Percentiles rank a stretch among this genome's conserved stretches.
Conservation (phyloP, 2,329 filamentous ascomycete species). For the Penicillium sumatraense region DNA sequence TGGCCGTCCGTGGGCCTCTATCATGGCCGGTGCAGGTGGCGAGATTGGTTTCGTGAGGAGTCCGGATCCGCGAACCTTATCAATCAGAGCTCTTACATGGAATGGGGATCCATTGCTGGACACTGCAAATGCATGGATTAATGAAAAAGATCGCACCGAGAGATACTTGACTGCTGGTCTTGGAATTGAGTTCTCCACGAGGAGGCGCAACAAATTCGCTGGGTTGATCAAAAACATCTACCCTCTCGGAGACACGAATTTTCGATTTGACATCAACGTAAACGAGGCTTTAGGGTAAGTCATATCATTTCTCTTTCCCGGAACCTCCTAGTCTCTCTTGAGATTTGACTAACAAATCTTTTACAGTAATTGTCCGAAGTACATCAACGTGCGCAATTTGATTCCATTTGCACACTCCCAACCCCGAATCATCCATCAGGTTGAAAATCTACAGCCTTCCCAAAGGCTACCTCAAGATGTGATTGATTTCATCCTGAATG, state of each 20-base stretch:
- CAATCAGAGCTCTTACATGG: slow-evolving; percentile 8
- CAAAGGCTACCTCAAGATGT: slow-evolving; percentile 15
- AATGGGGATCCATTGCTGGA: slow-evolving; percentile 15
- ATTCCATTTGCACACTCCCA: slow-evolving; percentile 6
- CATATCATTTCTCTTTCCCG: neutral
- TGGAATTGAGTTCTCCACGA: slow-evolving; percentile 25
- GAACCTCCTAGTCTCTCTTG: neutral
- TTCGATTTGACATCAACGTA: slow-evolving; percentile 9
- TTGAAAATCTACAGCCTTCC: neutral
- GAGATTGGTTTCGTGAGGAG: slow-evolving; percentile 22
- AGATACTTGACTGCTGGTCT: slow-evolving; percentile 21
- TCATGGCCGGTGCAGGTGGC: slow-evolving; percentile 20
- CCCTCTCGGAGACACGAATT: neutral
- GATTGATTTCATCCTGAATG: slow-evolving; percentile 12
- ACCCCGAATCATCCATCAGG: neutral
- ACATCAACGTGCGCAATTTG: slow-evolving; percentile 17
- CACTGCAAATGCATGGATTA: neutral
- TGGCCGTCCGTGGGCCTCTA: slow-evolving; percentile 23
- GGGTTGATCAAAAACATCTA: slow-evolving; percentile 12
- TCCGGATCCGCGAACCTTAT: slow-evolving; percentile 6
- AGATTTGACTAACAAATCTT: neutral
- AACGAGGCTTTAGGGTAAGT: slow-evolving; percentile 17
- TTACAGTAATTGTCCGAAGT: slow-evolving; percentile 20
- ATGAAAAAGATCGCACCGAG: neutral
- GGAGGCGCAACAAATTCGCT: slow-evolving; percentile 26